Conservation (phyloP, 331 rosid species). For the Acacia pycnantha region DNA sequence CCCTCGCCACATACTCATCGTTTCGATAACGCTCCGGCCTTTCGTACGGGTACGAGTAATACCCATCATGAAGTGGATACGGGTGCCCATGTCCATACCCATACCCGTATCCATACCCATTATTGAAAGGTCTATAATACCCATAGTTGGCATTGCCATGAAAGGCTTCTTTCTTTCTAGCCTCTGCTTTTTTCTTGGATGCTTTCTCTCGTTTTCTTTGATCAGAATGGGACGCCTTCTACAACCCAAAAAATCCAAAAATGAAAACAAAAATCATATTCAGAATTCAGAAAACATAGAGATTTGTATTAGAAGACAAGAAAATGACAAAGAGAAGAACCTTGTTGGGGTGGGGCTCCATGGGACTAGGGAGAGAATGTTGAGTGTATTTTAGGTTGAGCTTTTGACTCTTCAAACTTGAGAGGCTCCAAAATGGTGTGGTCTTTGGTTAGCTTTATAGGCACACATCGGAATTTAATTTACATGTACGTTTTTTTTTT, state of each 20-base stretch:
- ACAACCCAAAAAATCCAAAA: not conserved
- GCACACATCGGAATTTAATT: not conserved
- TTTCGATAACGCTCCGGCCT: not conserved
- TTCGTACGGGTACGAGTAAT: not conserved
- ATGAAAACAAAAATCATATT: not conserved
- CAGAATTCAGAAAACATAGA: not conserved
- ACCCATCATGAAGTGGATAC: not conserved
- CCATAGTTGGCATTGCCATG: not conserved
- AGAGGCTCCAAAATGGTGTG: not conserved
- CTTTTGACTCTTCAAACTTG: not conserved
- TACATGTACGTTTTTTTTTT: not conserved
- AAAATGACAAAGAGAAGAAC: not conserved
- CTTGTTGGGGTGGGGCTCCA: not conserved
- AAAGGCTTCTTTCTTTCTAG: not conserved
- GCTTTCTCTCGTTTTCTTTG: conserved; percentile 9
- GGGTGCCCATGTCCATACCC: not conserved
- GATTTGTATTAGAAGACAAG: not conserved
- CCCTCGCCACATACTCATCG: not conserved
- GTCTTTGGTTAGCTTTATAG: not conserved
- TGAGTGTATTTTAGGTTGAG: not conserved
- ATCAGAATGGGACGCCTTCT: not conserved
- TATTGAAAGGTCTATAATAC: not conserved
- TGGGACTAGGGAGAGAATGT: not conserved
- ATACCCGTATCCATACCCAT: not conserved
- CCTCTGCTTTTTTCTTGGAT: not conserved